phyloP scores from a whole-genome alignment of 148 eudicot genomes.

The Suaeda aralocaspica region DNA sequence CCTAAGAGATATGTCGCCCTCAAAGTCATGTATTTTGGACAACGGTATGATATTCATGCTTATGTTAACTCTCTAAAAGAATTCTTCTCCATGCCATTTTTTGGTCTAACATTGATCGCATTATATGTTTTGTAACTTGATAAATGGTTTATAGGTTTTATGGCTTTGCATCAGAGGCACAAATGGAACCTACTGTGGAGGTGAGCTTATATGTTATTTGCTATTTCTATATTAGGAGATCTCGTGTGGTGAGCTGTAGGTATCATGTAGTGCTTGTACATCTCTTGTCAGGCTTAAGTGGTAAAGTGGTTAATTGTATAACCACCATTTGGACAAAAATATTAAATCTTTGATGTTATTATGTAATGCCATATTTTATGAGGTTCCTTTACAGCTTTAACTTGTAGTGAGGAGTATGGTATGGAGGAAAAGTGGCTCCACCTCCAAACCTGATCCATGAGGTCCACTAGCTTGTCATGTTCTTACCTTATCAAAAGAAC shows the following conservation, averaged over 20 bases:
- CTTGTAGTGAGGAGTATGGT: no score
- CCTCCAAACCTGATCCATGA: no score
- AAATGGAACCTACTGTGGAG: slow-evolving; percentile 93
- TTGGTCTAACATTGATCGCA: background rate
- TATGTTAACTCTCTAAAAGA: background rate
- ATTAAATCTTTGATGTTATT: no score
- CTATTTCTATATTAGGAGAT: background rate
- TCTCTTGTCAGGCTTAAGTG: background rate
- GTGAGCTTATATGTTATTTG: slow-evolving; percentile 30
- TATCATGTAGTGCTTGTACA: background rate
- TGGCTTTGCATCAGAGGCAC: slow-evolving; percentile 94
- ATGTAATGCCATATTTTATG: no score
- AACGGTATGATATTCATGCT: slow-evolving; percentile 44
- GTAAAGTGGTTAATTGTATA: no score
- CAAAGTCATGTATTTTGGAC: slow-evolving; percentile 91
- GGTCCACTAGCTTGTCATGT: no score
- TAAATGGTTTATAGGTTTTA: slow-evolving; percentile 55
- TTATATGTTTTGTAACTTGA: slow-evolving; percentile 8
- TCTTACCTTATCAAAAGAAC: no score
- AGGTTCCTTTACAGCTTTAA: no score
- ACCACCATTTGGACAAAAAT: no score
- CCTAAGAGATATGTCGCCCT: slow-evolving; percentile 73
- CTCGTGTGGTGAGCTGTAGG: background rate
- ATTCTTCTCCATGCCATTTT: background rate
- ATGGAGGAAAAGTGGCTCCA: no score